Evolutionary conservation across 805 yeast species (phyloP), one percentile per base, ranked within the genome.

Genomic region (Tetrapisispora fleetii): DNA sequence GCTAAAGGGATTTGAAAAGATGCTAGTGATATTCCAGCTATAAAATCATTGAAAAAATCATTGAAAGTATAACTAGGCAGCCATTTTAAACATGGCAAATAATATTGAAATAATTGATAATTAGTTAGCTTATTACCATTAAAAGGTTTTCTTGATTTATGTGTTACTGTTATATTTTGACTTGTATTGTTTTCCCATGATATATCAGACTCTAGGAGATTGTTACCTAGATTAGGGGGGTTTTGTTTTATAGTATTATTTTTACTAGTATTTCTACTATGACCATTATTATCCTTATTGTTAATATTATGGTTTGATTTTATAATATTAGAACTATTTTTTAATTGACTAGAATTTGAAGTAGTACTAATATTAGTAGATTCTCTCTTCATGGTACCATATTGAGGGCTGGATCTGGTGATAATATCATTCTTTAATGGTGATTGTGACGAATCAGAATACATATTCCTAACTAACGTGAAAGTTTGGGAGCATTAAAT

Each of bases 1-100:
- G 89, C 83, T 47, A 91, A 70, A 1, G 99, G 98, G 44, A 91
- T 79, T 63, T 90, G 97, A 66, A 89, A 91, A 4, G 93, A 83
- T 0, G 96, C 96, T 35, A 90, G 65, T 0, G 97, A 81, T 4
- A 88, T 58, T 0, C 99, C 98, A 2, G 96, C 95, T 17, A 83
- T 66, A 9, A 85, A 58, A 59, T 91, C 99, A 19, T 79, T 74
- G 2, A 77, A 22, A 40, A 81, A 57, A 43, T 64, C 65, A 1
- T 56, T 46, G 16, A 49, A 14, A 1, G 57, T 57, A 53, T 85
- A 85, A 8, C 73, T 57, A 5, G 77, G 75, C n/a, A 81, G 52
- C 93, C 93, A 85, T 0, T 81, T 72, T 41, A 75, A 71, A 49
- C 80, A 77, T 0, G 91, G 91, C 1, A 84, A 61, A 56, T 83